Evolutionary conservation across 495 filamentous ascomycete species (phyloP), one percentile per base, ranked within the genome.

Genomic region (Annulohypoxylon nitens): DNA sequence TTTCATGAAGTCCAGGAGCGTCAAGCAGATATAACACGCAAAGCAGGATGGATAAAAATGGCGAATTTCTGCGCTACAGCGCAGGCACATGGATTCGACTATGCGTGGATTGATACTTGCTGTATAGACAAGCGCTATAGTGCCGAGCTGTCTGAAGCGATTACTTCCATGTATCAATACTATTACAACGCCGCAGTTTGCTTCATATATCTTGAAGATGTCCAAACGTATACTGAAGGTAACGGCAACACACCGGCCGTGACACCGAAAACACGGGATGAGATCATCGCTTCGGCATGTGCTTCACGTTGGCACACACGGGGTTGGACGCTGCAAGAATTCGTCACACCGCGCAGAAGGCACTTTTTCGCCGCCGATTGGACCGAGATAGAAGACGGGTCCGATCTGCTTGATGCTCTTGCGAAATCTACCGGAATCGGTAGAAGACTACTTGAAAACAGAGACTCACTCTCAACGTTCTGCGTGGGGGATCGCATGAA

Each of bases 91-190:
- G 76, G 73, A 0, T 67, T 55, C 33, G 37, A 11, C 1, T 76
- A 74, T 26, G 76, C 60, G 20, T 78, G 75, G 75, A 69, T 77
- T 4, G 75, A 77, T 10, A 77, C 75, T 18, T 77, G 75, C 60
- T 77, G 75, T 26, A 77, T 77, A n/a, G 73, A 77, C 47, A 77
- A 73, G 14, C 64, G 62, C 5, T 62, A 54, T 48, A 71, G 62
- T 39, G 64, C 72, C n/a, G 75, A 77, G 0, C 25, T 72, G 23
- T 30, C 63, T 14, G 69, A 72, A 50, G 69, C 63, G 0, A 62
- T 72, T 20, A 65, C 51, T 57, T 79, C 75, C 0, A 76, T 73
- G 71, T 76, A 41, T 11, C 34, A 23, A 9, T 80, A 69, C 45
- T 81, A 81, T 36, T 48, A 76, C 33, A 12, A 74, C 6, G 45